Base-by-base conservation (phyloP, 176 grass and related monocot genomes). In the Juncus inflexus region DNA sequence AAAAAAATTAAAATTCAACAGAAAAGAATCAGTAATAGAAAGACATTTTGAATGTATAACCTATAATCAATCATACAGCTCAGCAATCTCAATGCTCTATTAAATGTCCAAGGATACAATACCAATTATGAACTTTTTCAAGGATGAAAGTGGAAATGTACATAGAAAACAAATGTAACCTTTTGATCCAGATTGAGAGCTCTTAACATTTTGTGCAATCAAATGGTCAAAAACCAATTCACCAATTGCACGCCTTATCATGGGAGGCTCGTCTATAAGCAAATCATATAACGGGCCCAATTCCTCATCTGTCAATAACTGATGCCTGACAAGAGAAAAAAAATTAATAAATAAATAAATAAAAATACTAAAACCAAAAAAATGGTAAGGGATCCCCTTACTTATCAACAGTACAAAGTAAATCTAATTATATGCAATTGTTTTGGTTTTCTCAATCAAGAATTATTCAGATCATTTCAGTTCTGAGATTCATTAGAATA, bases 161-260 rank as follows among this genome's bases (percentile, higher is more conserved):
- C 42, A 12, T 2, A 9, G 40, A 73, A 38, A 61, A 12, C 10
- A 66, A 55, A 52, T 13, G 40, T 53, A 84, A 84, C 94, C 87
- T 85, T 62, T 83, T 42, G 63, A 72, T 73, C 75, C 82, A 2
- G 85, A 77, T 52, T 83, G 82, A 78, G 88, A 86, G 53, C 73
- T 91, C 75, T 97, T 97, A 60, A 89, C 81, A 77, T 91, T 91
- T 71, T 97, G 94, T 35, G 83, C 94, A 65, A 97, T 91, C 59
- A 97, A 76, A 56, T 97, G 94, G 75, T 97, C 94, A 81, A 89
- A 97, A 65, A 97, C 94, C 76, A 97, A 80, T 66, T 97, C 94
- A 62, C 94, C 94, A 73, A 97, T 97, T 42, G 94, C 94, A 69
- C 80, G 94, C 83, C 94, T 91, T 40, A 97, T 97, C 83, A 91